Base-by-base conservation (phyloP, 768 basidiomycete species). In the Lactarius sanguifluus region DNA sequence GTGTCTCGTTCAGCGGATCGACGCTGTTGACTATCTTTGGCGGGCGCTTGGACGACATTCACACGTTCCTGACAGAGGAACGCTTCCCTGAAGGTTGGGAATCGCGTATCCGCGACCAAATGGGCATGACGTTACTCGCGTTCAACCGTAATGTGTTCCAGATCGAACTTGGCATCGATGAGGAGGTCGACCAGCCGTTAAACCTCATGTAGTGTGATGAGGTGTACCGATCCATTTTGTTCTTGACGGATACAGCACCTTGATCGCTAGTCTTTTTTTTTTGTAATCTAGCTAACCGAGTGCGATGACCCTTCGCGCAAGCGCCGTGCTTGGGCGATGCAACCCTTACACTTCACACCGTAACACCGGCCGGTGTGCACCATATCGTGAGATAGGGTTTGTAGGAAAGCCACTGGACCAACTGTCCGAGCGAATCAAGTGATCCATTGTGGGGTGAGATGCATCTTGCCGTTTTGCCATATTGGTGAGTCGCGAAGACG, bases 1-100 rank as follows among this genome's bases (percentile, higher is more conserved):
- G 47, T 36, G 10, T n/a, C 34, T 36, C 34, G 34, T 64, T 38
- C 65, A 90, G 88, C 75, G 80, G 86, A 0, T 83, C 88, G 1
- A 87, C 88, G 0, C 68, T 92, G 58, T 75, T 88, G 18, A 83
- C 82, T 1, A 84, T 88, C 59, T 87, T 91, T 69, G 91, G 88
- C 5, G 88, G 90, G 3, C 78, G 81, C n/a, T 71, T 87, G 5
- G 75, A 79, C 9, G 87, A 88, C 64, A 69, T 92, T 40, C 76
- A 81, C 50, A 69, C 80, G 0, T 71, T 90, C 57, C 75, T 93
- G 23, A 73, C 79, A 9, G 88, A 93, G 55, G 91, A 93, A 68
- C 83, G 89, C 18, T 71, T 93, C 38, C 86, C 87, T 0, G 81
- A 87, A 0, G 85, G 85, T 25, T 92, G 89, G 88, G 89, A 91